Conservation (phyloP, 2,329 filamentous ascomycete species). For the Apiospora malaysiana region DNA sequence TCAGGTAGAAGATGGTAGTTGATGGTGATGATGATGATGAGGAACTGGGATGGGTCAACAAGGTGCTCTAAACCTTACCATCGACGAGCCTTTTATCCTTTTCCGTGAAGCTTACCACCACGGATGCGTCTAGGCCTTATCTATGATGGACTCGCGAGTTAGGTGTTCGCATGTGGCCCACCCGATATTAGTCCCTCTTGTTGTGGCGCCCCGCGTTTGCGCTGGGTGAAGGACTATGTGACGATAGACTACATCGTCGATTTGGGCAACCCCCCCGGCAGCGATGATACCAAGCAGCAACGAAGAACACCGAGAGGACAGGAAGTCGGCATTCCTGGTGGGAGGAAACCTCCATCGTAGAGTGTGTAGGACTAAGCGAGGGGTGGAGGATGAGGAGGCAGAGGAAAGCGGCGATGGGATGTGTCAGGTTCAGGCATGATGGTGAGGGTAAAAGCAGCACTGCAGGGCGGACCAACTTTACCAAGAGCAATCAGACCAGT, state of each 20-base stretch:
- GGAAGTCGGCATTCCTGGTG: background rate
- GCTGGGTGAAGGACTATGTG: background rate
- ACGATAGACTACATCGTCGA: constrained; percentile 17
- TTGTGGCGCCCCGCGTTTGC: constrained; percentile 4
- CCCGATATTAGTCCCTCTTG: background rate
- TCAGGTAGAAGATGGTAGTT: background rate
- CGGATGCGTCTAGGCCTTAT: constrained; percentile 17
- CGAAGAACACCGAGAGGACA: background rate
- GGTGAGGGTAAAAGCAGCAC: constrained; percentile 9
- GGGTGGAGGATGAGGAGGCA: background rate
- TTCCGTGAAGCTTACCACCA: background rate
- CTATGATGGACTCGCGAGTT: background rate
- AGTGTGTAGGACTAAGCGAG: constrained; percentile 19
- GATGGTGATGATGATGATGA: background rate
- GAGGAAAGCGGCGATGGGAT: background rate
- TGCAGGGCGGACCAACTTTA: constrained; percentile 5
- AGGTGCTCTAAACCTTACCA: background rate
- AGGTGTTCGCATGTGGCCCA: constrained; percentile 12
- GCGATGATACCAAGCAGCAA: background rate
- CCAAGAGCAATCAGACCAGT: background rate
- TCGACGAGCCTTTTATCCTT: constrained; percentile 11
- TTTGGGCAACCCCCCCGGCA: background rate
- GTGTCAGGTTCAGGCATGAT: constrained; percentile 15
- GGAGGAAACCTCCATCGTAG: background rate
- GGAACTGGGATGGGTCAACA: background rate